phyloP scores from a whole-genome alignment of 306 rosid genomes.

The Betula pendula region DNA sequence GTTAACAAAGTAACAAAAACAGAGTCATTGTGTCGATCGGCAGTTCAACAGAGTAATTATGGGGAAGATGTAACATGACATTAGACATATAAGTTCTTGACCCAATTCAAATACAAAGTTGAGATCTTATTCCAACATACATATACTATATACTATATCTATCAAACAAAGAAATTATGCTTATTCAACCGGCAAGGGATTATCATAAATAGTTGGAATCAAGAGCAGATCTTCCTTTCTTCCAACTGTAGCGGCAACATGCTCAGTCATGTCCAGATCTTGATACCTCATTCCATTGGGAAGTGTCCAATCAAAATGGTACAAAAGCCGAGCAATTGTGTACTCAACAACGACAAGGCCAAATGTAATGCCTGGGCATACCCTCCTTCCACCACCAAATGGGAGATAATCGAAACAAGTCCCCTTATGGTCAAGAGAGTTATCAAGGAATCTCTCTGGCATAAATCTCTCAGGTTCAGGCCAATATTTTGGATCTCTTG shows the following conservation, averaged over 20 bases:
- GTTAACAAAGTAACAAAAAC: too few relatives aligned
- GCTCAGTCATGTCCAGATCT: slow-evolving; percentile 36
- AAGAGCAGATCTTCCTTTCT: slow-evolving; percentile 26
- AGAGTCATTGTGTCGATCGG: too few relatives aligned
- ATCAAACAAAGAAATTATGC: too few relatives aligned
- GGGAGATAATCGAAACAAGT: slow-evolving; percentile 22
- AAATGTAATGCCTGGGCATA: slow-evolving; percentile 15
- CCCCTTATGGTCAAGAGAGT: slow-evolving; percentile 23
- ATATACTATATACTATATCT: too few relatives aligned
- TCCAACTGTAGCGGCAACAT: slow-evolving; percentile 6
- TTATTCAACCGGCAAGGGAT: too few relatives aligned
- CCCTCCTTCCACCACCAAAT: slow-evolving; percentile 39
- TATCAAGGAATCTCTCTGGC: slow-evolving; percentile 32
- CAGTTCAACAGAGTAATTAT: too few relatives aligned
- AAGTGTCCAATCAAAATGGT: slow-evolving; percentile 44
- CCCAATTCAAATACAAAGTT: too few relatives aligned
- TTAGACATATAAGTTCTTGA: too few relatives aligned
- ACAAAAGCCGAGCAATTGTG: slow-evolving; percentile 27
- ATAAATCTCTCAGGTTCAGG: slow-evolving; percentile 26
- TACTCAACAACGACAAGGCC: slow-evolving; percentile 26
- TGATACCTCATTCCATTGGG: slow-evolving; percentile 19
- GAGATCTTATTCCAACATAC: too few relatives aligned
- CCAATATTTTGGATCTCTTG: slow-evolving; percentile 21
- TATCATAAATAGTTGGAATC: slow-evolving; percentile 18
- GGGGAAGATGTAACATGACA: too few relatives aligned